Evolutionary conservation across 345 rosid genomes (phyloP).

Genomic region (Garcia nutans): DNA sequence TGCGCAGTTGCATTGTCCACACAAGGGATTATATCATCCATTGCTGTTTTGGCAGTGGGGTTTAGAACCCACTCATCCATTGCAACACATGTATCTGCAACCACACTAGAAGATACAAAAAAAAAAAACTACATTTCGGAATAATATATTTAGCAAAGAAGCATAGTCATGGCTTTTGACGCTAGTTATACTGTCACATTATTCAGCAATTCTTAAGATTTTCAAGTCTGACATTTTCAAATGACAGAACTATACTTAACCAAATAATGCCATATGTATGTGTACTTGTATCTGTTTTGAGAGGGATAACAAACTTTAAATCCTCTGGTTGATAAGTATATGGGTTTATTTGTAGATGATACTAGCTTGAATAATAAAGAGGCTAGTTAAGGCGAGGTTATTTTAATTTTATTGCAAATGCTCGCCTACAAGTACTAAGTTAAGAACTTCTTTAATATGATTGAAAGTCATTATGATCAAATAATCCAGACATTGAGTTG

Average conservation of each 20-base stretch:
- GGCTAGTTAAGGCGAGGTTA: neutral
- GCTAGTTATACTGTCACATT: neutral
- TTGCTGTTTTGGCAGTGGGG: conserved; percentile 84
- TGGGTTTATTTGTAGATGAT: neutral
- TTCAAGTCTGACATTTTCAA: neutral
- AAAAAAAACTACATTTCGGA: neutral
- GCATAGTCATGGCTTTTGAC: neutral
- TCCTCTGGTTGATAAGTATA: neutral
- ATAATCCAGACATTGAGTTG: too few relatives aligned
- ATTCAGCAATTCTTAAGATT: neutral
- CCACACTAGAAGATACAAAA: conserved; percentile 43
- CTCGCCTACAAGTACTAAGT: too few relatives aligned
- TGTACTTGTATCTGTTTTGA: neutral
- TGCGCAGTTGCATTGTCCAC: conserved; percentile 91
- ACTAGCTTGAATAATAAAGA: conserved; percentile 1
- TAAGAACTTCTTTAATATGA: too few relatives aligned
- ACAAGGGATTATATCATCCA: conserved; percentile 91
- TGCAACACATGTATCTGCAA: conserved; percentile 85
- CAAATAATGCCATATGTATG: neutral
- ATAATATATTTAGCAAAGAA: neutral
- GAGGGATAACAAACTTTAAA: neutral
- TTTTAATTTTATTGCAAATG: neutral
- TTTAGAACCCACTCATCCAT: conserved; percentile 91
- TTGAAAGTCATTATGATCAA: too few relatives aligned
- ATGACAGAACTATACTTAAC: neutral